phyloP scores from a whole-genome alignment of 305 asterid genomes.

The Fraxinus angustifolia region DNA sequence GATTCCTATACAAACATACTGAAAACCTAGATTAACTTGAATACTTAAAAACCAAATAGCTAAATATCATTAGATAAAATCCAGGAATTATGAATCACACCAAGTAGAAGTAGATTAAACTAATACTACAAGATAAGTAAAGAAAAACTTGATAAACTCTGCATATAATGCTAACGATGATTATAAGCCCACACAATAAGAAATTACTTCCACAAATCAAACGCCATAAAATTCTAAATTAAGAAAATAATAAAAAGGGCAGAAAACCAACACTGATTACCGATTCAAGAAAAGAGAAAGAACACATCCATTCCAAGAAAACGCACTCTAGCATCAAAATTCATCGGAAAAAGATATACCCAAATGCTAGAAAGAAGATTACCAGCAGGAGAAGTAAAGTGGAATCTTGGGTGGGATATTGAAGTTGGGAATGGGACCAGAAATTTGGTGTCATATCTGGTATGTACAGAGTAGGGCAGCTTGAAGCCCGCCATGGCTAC shows the following conservation, averaged over 20 bases:
- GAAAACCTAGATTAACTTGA: not conserved
- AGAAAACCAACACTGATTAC: not conserved
- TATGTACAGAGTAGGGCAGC: constrained; percentile 41
- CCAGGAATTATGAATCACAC: not conserved
- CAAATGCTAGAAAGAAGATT: constrained; percentile 15
- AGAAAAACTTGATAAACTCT: not conserved
- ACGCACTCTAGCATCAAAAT: not conserved
- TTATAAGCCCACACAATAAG: not conserved
- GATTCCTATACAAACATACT: not conserved
- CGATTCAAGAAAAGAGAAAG: not conserved
- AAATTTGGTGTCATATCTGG: constrained; percentile 37
- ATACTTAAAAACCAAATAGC: not conserved
- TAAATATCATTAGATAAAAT: not conserved
- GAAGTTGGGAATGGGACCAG: constrained; percentile 36
- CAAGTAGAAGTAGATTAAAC: constrained; percentile 2
- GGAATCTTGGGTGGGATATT: constrained; percentile 25
- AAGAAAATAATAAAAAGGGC: not conserved
- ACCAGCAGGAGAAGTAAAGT: constrained; percentile 38
- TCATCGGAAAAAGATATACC: not conserved
- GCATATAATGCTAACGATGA: not conserved
- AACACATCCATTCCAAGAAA: not conserved
- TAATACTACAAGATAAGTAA: not conserved
- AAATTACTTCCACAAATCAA: not conserved
- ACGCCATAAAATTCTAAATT: not conserved
- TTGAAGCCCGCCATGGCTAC: constrained; percentile 54